A percentile compares a stretch with the other conserved stretches of the same genome.
phyloP scores from a whole-genome alignment of 306 rosid species.

The Vigna mungo region DNA sequence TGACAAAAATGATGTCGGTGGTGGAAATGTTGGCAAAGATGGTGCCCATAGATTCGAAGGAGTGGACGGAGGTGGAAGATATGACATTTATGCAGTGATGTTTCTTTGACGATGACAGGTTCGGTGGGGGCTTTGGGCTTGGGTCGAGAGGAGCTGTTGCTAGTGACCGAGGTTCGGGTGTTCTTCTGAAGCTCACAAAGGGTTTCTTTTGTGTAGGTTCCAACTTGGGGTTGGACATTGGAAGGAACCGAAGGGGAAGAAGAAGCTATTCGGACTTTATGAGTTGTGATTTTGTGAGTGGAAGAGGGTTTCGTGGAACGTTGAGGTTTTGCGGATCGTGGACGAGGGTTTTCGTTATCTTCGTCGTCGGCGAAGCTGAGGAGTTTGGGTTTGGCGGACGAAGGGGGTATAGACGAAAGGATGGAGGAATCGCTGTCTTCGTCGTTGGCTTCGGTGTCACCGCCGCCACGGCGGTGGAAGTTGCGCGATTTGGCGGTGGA shows the following conservation, averaged over 20 bases:
- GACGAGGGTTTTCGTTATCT: conserved; percentile 50
- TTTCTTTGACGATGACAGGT: too few species aligned
- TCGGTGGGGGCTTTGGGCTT: too few species aligned
- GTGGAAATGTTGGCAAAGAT: too few species aligned
- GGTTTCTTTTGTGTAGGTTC: conserved; percentile 90
- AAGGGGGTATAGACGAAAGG: conserved; percentile 51
- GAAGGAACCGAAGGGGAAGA: conserved; percentile 59
- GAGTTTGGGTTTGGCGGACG: conserved; percentile 68
- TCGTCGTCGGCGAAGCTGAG: conserved; percentile 92
- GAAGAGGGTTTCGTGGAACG: conserved; percentile 53
- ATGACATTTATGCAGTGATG: too few species aligned
- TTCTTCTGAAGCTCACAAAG: too few species aligned
- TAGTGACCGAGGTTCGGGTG: too few species aligned
- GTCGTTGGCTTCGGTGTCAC: conserved; percentile 51
- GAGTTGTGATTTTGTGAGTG: conserved; percentile 70
- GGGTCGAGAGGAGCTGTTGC: too few species aligned
- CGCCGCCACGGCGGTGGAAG: conserved; percentile 82
- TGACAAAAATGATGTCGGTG: too few species aligned
- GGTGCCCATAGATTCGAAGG: too few species aligned
- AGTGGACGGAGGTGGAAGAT: too few species aligned
- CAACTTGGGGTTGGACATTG: conserved; percentile 92
- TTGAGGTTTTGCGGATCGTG: conserved; percentile 49
- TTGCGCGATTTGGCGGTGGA: conserved; percentile 74
- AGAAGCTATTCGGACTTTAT: conserved; percentile 68
- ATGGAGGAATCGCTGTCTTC: conserved; percentile 48